A percentile compares a stretch with the other conserved stretches of the same genome.
Conservation (phyloP, 176 grass and related monocot genomes). For the sorghum (Sorghum bicolor) region Sorghum_bicolor_NCBIv3 NC_012876.2:63141501-63142000, state of each 20-base stretch:
- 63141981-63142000: slow-evolving; percentile 57
- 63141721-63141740: neutral
- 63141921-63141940: slow-evolving; percentile 81
- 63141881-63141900: neutral
- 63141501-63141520: neutral
- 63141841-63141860: neutral
- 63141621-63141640: neutral
- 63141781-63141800: neutral
- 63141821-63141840: neutral
- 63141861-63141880: neutral
- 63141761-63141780: neutral
- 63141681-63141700: neutral
- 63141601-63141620: neutral
- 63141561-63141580: neutral
- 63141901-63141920: neutral
- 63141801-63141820: neutral
- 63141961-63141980: slow-evolving; percentile 87
- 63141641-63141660: neutral
- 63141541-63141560: neutral
- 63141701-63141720: neutral
- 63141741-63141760: neutral
- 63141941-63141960: slow-evolving; percentile 71
- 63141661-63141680: neutral
- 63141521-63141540: neutral
- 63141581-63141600: neutral